Evolutionary conservation across 352 stramenopile species (phyloP), one percentile per base, ranked within the genome.

Genomic region (Phytophthora megakarya): DNA sequence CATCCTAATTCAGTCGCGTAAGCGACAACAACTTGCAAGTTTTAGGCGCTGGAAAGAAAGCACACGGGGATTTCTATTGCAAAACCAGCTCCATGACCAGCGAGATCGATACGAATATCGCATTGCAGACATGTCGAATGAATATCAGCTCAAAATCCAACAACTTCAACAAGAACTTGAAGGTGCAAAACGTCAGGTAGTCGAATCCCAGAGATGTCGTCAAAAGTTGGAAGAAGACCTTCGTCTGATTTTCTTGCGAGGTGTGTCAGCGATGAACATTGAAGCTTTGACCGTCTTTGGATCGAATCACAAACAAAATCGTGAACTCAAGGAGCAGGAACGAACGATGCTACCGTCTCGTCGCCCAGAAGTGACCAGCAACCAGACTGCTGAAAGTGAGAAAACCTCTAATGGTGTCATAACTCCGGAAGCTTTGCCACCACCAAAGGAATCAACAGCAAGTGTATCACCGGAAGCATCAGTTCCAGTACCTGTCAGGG

Each of bases 241-340:
- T 13, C 75, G 80, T 9, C 72, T 89, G 47, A 77, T 90, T 16
- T 90, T 90, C 49, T 55, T 90, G 23, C 79, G 81, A 18, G 81
- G 81, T 1, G 78, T 90, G 12, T 90, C 81, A n/a, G 73, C 79
- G 4, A 89, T 90, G 81, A 90, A 90, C 35, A 87, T 90, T n/a
- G 81, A 90, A 46, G 81, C 81, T 9, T 66, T 90, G 19, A 80
- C 65, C 23, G 70, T 84, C 1, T 89, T 90, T 60, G 80, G 73
- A n/a, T 65, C 74, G 7, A 88, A 57, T n/a, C 79, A 86, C 50
- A 73, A 75, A 25, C 63, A 47, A 19, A 55, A 54, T 32, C 51
- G 19, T 18, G 61, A 64, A 32, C 18, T 60, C 10, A 18, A 42
- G 5, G 45, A 53, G 16, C 28, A 47, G 18, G 57, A 49, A 10